Conservation (phyloP, 257 asterid species). For the Solanum paucissectum region DNA sequence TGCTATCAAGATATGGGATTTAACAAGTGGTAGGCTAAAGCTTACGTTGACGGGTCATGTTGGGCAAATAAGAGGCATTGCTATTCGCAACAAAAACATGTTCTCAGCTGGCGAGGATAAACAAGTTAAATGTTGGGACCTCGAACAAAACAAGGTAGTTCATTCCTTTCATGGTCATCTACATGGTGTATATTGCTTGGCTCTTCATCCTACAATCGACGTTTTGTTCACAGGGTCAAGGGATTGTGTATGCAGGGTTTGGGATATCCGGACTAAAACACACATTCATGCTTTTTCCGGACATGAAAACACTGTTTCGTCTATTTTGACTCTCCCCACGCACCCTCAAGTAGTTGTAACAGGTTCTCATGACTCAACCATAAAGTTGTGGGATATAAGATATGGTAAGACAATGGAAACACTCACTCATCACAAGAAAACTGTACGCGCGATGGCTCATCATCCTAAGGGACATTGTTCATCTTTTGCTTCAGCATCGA, state of each 20-base stretch:
- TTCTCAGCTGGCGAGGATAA: neutral
- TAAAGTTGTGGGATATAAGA: constrained; percentile 91
- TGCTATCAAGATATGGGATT: neutral
- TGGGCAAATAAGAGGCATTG: neutral
- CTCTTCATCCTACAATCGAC: neutral
- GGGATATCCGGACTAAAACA: neutral
- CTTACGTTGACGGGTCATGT: neutral
- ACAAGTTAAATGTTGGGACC: neutral
- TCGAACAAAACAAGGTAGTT: neutral
- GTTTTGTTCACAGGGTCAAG: neutral
- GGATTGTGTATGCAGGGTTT: neutral
- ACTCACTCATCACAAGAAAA: neutral
- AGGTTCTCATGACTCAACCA: constrained; percentile 64
- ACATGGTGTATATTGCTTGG: neutral
- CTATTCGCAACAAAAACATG: too few relatives aligned
- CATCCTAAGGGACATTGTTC: neutral
- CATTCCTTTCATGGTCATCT: neutral
- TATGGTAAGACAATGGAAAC: constrained; percentile 16
- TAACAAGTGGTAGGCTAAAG: neutral
- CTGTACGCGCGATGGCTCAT: neutral
- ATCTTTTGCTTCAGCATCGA: constrained; percentile 75
- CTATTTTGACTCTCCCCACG: neutral
- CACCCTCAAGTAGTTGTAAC: neutral
- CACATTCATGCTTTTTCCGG: neutral
- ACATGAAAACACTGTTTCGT: neutral